Percentiles rank a stretch among this genome's conserved stretches.
phyloP scores from a whole-genome alignment of 805 yeast species.

The Metschnikowia continentalis region DNA sequence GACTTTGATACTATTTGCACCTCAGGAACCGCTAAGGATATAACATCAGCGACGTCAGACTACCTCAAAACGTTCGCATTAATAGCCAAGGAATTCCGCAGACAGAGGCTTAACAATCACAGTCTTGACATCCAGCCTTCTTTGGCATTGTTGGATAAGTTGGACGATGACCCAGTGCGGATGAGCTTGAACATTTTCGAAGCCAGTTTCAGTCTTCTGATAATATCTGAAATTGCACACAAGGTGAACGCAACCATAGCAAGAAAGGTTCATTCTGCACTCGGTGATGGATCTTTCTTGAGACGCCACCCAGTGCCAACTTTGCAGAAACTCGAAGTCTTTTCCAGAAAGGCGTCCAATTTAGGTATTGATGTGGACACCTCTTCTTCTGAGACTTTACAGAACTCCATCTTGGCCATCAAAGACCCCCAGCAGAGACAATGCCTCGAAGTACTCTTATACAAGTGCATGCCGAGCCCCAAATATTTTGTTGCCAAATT shows the following conservation, averaged over 20 bases:
- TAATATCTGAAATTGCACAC: slow-evolving; percentile 71
- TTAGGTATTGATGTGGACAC: slow-evolving; percentile 72
- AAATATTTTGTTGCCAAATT: slow-evolving; percentile 87
- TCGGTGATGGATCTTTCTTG: slow-evolving; percentile 79
- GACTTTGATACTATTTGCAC: slow-evolving; percentile 51
- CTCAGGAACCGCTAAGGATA: slow-evolving; percentile 22
- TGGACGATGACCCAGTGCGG: slow-evolving; percentile 81
- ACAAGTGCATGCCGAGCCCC: slow-evolving; percentile 80
- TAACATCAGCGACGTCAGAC: slow-evolving; percentile 56
- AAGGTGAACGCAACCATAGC: slow-evolving; percentile 86
- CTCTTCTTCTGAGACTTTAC: slow-evolving; percentile 63
- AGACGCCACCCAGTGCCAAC: slow-evolving; percentile 88
- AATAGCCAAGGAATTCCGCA: slow-evolving; percentile 65
- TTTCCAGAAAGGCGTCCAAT: slow-evolving; percentile 64
- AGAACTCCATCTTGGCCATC: slow-evolving; percentile 63
- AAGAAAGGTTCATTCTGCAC: slow-evolving; percentile 62
- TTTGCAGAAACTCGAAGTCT: slow-evolving; percentile 71
- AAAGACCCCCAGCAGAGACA: slow-evolving; percentile 59
- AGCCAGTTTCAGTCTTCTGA: slow-evolving; percentile 48
- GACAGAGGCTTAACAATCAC: slow-evolving; percentile 56
- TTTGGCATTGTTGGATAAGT: slow-evolving; percentile 66
- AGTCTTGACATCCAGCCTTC: slow-evolving; percentile 46
- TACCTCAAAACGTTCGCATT: slow-evolving; percentile 60
- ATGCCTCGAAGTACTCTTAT: slow-evolving; percentile 73
- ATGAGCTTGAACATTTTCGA: slow-evolving; percentile 71